Percentiles rank a stretch among this genome's conserved stretches.
Conservation (phyloP, 805 yeast species). For the Yamadazyma paraphyllophila region DNA sequence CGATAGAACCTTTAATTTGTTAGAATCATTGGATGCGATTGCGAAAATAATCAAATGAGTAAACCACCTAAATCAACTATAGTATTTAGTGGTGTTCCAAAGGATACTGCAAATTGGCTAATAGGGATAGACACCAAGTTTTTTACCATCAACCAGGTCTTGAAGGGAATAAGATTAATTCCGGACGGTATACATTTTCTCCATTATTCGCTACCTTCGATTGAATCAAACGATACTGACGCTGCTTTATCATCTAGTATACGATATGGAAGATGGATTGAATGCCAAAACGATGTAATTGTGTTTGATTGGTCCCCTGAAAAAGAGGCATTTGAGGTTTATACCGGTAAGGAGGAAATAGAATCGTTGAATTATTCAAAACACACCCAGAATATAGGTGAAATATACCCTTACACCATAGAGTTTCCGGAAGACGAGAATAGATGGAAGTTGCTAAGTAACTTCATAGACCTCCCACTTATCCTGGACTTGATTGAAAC, state of each 20-base stretch:
- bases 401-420: slow-evolving; percentile 32
- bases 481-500: slow-evolving; percentile 18
- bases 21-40: background rate
- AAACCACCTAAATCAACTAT: slow-evolving; percentile 25
- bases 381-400: slow-evolving; percentile 25
- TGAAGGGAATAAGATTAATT: slow-evolving; percentile 52
- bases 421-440: slow-evolving; percentile 30
- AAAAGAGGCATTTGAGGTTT: slow-evolving; percentile 15
- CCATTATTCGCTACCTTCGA: slow-evolving; percentile 43
- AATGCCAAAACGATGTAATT: slow-evolving; percentile 32
- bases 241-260: slow-evolving; percentile 13
- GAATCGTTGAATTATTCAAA: slow-evolving; percentile 30
- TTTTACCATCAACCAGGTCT: slow-evolving; percentile 37
- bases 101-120: slow-evolving; percentile 18
- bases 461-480: slow-evolving; percentile 22
- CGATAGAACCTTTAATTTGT: background rate
- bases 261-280: slow-evolving; percentile 42
- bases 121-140: slow-evolving; percentile 51
- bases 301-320: slow-evolving; percentile 35
- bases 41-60: slow-evolving; percentile 8
- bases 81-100: slow-evolving; percentile 14
- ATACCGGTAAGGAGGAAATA: slow-evolving; percentile 16
- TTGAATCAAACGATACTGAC: background rate
- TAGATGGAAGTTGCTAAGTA: slow-evolving; percentile 14
- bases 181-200: slow-evolving; percentile 53